Base-by-base conservation (phyloP, 2,329 filamentous ascomycete species). In the Rhynchosporium secalis region DNA sequence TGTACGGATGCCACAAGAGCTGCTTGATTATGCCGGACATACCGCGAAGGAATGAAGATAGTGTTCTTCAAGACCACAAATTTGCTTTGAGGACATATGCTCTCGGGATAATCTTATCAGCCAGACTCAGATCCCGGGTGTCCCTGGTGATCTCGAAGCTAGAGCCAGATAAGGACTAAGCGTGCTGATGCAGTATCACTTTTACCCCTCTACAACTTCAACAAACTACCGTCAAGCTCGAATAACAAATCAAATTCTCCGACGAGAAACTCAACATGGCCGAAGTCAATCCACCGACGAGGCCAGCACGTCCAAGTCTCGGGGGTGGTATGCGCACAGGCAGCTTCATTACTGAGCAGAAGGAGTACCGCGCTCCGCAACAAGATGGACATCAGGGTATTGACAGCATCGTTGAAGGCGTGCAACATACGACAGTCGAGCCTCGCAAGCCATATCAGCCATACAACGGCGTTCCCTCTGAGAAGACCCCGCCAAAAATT, bases 351-450 rank as follows among this genome's bases (percentile, higher is more conserved):
- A 80, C 80, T 72, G 85, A 87, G 67, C 83, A 87, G 70, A 84
- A 87, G 73, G 83, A 87, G 71, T 86, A 85, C 67, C 83, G 85
- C 55, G 82, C 83, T 36, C 83, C 83, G 10, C 78, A 72, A 40
- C 71, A 70, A 54, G 72, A 81, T 52, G 84, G 86, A 33, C 78
- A 77, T 62, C 84, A 85, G 66, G 85, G 84, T 65, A 88, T 88
- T 69, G 86, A 88, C 71, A 85, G 84, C 51, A 84, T 88, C 15
- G 81, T 88, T 57, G 85, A 88, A 73, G 82, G 84, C 63, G 70
- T 81, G 38, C 76, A 77, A 64, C 73, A 73, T 36, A 72, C 75
- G 40, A 73, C 72, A 46, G 70, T 79, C 72, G 76, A 62, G 31
- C 72, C 77, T 54, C 74, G 79, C 12, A 79, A 77, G 69, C 65